Base-by-base conservation (phyloP, 768 basidiomycete species). In the Boletellus emodensis region DNA sequence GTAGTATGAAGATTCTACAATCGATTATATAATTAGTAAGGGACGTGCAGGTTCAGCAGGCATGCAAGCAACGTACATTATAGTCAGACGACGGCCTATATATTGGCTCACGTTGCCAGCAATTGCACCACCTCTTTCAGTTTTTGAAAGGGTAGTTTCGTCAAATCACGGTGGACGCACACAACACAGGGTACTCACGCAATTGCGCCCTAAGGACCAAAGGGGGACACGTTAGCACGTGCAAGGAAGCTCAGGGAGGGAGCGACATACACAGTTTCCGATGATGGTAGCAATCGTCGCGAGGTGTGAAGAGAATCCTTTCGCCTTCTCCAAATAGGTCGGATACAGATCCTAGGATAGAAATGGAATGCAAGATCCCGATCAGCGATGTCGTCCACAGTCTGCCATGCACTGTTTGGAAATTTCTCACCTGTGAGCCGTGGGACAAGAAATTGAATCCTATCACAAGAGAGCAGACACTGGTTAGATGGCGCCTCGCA, bases 211-310 rank as follows among this genome's bases (percentile, higher is more conserved):
- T 74, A 37, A 10, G 39, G 17, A 42, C 45, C 14, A 45, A 44
- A 38, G 42, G 1, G 40, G 37, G 39, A 13, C 13, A 13, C 1
- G 24, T 40, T 6, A 53, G 15, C 13, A 15, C 32, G 32, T 30
- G 6, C 22, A 54, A 38, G 9, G 47, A 22, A 18, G 54, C 17
- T 17, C 3, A 15, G 57, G 34, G 14, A 44, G 44, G 37, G 24
- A 32, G 17, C 18, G 15, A 69, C 74, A 43, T 63, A 76, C 84
- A 59, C 80, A 83, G 61, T 81, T 87, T 38, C 87, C 85, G 53
- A 93, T 87, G 62, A 94, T 92, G 10, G 90, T 92, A 0, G 89
- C 86, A 32, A 82, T 74, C 6, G 86, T 87, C 1, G 89, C 77
- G 53, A 75, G 61, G 54, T 82, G 75, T 1, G 74, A 24, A 33